Evolutionary conservation across 176 grass and related monocot genomes (phyloP), one percentile per base, ranked within the genome.

Genomic region (Pharus latifolius): DNA sequence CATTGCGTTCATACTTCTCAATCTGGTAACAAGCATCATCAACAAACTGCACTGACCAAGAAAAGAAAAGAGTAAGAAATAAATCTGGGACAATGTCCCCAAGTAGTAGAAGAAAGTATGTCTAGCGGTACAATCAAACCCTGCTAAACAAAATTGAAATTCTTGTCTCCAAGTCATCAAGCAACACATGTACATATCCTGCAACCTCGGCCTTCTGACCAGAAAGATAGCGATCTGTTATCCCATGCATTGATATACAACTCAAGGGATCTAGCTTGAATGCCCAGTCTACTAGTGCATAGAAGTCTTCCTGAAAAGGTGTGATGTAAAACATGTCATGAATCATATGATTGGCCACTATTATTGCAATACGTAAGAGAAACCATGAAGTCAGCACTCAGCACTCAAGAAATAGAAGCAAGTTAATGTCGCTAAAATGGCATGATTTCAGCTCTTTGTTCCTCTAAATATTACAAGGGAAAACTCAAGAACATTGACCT

Each of bases 1-100:
- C 89, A 85, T 84, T 89, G 14, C 75, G 84, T 71, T 98, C 89
- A 77, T 83, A 85, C 41, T 93, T 98, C 76, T 98, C 94, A 59
- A 98, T 79, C 77, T 90, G 89, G 81, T 74, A 98, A 47, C 89
- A 98, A 44, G 89, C 86, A 80, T 98, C 94, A 73, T 98, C 94
- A 65, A 98, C 67, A 78, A 93, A 90, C 89, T 96, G 78, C 33
- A 71, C 52, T 41, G 65, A 59, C 63, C 62, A 55, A 77, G 51
- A 73, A 66, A 59, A 25, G 6, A 9, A 56, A 79, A 23, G 22
- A 63, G 3, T 80, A 73, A 84, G 50, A 23, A 57, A 67, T 43
- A 62, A 56, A 59, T 30, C 34, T 32, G 14, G 46, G 48, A 40
- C 4, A 27, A 62, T 27, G 38, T 43, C 18, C 28, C 23, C 56